Conservation (phyloP, 768 basidiomycete genomes). For the Termitomyces sp. region DNA sequence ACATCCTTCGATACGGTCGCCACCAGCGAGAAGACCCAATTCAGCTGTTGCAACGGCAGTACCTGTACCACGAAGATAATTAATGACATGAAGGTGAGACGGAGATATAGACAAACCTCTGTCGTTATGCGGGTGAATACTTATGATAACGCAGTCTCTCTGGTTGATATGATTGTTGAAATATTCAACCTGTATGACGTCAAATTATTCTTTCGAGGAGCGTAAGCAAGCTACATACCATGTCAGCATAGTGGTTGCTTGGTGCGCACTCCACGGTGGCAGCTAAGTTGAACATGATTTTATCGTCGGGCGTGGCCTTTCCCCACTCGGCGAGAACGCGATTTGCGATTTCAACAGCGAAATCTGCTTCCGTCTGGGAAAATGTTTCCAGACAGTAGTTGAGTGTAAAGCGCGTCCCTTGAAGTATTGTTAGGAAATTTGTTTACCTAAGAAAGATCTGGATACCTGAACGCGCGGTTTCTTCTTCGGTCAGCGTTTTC, state of each 20-base stretch:
- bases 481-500: conserved; percentile 63
- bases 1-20: too few relatives aligned
- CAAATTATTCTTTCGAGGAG: not conserved
- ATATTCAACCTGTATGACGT: conserved; percentile 56
- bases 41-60: too few relatives aligned
- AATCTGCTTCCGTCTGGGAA: conserved; percentile 79
- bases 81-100: not conserved
- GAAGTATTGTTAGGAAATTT: not conserved
- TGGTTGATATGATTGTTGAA: conserved; percentile 70
- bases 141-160: conserved; percentile 65
- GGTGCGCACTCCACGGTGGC: conserved; percentile 82
- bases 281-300: conserved; percentile 82
- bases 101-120: conserved; percentile 37
- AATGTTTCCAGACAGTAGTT: conserved; percentile 88
- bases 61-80: conserved; percentile 27
- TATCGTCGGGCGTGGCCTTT: conserved; percentile 50
- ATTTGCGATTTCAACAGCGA: conserved; percentile 72
- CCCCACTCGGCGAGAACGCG: conserved; percentile 72
- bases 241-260: conserved; percentile 82
- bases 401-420: conserved; percentile 60
- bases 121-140: conserved; percentile 81
- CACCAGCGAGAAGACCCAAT: too few relatives aligned
- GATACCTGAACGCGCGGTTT: conserved; percentile 51
- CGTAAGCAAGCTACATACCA: conserved; percentile 33
- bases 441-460: not conserved